Percentiles rank a stretch among this genome's conserved stretches.
phyloP scores from a whole-genome alignment of 176 grass and related monocot genomes.

The Avena insularis region DNA sequence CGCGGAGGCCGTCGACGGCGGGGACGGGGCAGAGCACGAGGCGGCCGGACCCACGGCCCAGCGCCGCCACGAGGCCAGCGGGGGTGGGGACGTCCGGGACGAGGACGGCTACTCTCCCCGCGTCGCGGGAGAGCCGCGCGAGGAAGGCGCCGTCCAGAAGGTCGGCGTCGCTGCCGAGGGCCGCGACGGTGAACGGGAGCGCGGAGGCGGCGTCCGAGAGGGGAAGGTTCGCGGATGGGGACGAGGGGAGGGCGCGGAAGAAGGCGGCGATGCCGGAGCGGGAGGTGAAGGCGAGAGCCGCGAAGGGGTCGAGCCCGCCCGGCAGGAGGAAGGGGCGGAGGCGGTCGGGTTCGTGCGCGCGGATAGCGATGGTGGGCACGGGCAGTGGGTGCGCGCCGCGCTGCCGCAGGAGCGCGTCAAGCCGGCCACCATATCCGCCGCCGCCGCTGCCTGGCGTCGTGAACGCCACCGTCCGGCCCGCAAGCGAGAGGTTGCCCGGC shows the following conservation, averaged over 20 bases:
- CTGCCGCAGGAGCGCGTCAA: constrained; percentile 54
- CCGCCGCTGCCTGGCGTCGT: constrained; percentile 56
- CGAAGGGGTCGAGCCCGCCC: constrained; percentile 64
- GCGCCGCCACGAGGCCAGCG: constrained; percentile 53
- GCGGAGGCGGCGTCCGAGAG: constrained; percentile 46
- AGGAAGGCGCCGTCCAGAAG: constrained; percentile 62
- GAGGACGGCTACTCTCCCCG: constrained; percentile 44
- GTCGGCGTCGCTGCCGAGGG: constrained; percentile 76
- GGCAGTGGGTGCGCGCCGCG: constrained; percentile 62
- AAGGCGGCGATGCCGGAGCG: constrained; percentile 80
- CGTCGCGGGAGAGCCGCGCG: constrained; percentile 48
- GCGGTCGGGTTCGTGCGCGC: constrained; percentile 49
- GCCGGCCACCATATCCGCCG: constrained; percentile 55
- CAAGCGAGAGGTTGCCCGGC: constrained; percentile 50
- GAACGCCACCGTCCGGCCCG: constrained; percentile 74
- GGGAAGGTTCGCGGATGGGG: neutral
- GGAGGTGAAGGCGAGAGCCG: constrained; percentile 82
- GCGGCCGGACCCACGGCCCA: constrained; percentile 58
- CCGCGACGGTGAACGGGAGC: constrained; percentile 59
- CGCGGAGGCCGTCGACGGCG: constrained; percentile 56
- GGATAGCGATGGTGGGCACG: constrained; percentile 71
- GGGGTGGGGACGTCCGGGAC: constrained; percentile 67
- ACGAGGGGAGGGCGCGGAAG: constrained; percentile 52
- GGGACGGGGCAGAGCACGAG: constrained; percentile 81
- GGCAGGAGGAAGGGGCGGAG: constrained; percentile 60